Conservation (phyloP, 2,329 filamentous ascomycete species). For the Aphanoascus verrucosus region DNA sequence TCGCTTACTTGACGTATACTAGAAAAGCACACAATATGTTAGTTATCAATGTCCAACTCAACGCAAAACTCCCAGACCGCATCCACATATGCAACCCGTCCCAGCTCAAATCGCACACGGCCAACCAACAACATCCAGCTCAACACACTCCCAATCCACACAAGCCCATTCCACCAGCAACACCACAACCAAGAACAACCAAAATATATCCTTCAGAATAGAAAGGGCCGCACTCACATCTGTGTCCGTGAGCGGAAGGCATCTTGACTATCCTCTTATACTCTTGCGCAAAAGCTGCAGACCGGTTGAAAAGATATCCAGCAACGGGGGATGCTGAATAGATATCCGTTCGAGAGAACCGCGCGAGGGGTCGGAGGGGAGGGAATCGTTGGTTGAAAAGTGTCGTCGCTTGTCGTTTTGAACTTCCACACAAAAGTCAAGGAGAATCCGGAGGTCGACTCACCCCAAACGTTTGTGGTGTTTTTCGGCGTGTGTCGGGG, state of each 20-base stretch:
- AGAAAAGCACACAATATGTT: constrained; percentile 25
- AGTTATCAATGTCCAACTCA: constrained; percentile 19
- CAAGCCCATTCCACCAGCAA: neutral
- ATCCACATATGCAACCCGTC: neutral
- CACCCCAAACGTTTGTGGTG: constrained; percentile 4
- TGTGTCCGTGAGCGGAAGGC: constrained; percentile 79
- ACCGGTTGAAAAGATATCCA: neutral
- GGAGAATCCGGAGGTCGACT: neutral
- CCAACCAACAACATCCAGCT: neutral
- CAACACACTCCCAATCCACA: neutral
- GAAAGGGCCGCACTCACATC: constrained; percentile 51
- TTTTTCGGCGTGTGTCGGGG: constrained; percentile 4
- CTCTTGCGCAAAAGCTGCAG: neutral
- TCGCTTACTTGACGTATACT: constrained; percentile 86
- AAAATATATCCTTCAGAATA: neutral
- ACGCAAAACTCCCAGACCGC: constrained; percentile 1
- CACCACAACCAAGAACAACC: neutral
- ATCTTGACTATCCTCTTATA: constrained; percentile 50
- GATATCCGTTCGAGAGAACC: constrained; percentile 1
- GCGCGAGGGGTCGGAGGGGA: neutral
- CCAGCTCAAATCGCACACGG: neutral
- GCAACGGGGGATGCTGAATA: constrained; percentile 1
- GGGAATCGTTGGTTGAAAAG: neutral
- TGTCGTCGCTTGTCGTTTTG: constrained; percentile 9
- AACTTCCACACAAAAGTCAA: neutral